A percentile compares a stretch with the other conserved stretches of the same genome.
Conservation (phyloP, 148 eudicot genomes). For the Camellia japonica region DNA sequence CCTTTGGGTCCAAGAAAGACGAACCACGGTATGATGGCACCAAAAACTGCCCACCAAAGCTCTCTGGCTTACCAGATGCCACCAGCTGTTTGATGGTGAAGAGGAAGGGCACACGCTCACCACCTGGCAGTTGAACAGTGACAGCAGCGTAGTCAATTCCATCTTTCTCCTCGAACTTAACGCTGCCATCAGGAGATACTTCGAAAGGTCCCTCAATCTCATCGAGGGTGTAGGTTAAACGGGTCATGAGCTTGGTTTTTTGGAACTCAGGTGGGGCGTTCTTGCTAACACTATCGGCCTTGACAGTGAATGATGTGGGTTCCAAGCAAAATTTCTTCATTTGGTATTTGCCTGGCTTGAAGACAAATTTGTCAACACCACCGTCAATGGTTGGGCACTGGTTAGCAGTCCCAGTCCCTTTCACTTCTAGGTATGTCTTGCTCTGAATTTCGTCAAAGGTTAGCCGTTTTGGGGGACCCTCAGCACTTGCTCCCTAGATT, state of each 20-base stretch:
- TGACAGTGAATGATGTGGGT: conserved; percentile 89
- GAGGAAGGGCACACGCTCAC: conserved; percentile 94
- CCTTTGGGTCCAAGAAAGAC: conserved; percentile 99
- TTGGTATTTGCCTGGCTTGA: conserved; percentile 86
- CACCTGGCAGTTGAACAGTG: conserved; percentile 96
- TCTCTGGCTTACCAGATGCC: conserved; percentile 86
- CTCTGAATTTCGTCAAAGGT: conserved; percentile 93
- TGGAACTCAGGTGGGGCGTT: conserved; percentile 93
- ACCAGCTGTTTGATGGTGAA: conserved; percentile 93
- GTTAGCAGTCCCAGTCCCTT: conserved; percentile 98
- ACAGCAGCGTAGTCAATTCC: conserved; percentile 99
- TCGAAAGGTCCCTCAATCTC: conserved; percentile 97
- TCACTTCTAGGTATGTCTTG: conserved; percentile 94
- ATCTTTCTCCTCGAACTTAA: conserved; percentile 96
- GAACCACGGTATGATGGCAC: conserved; percentile 98
- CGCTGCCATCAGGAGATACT: conserved; percentile 65
- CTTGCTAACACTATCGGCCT: conserved; percentile 83
- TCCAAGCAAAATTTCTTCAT: conserved; percentile 93
- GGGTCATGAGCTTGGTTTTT: conserved; percentile 96
- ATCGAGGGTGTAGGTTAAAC: conserved; percentile 92
- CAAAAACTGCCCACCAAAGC: conserved; percentile 70
- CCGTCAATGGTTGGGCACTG: conserved; percentile 89
- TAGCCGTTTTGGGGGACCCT: conserved; percentile 71
- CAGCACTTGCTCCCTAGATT: conserved; percentile 88
- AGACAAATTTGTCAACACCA: conserved; percentile 63